These are phyloP conservation scores for Papiliotrema flavescens DNA, from an alignment of 1,284 basidiomycete genomes.

Conservation along the genomic window DNA sequence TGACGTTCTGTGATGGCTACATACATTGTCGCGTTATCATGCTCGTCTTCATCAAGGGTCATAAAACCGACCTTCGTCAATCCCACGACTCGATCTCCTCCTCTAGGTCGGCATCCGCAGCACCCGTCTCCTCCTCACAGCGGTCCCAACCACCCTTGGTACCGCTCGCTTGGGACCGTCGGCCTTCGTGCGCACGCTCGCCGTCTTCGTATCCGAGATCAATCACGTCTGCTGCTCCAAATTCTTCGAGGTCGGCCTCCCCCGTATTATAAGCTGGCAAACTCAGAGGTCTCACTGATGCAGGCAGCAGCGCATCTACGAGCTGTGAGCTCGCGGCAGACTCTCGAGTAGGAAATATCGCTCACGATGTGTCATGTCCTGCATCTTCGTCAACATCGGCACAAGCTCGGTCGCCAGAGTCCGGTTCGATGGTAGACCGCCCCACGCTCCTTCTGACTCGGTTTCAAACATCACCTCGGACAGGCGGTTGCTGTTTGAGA, in stretches of 20 bases:
- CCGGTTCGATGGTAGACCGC: constrained; percentile 29
- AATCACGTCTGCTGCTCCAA: constrained; percentile 26
- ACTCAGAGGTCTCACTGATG: constrained; percentile 23
- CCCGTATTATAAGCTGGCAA: constrained; percentile 20
- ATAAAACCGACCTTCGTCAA: constrained; percentile 1
- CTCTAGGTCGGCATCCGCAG: constrained; percentile 30
- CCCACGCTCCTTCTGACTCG: constrained; percentile 19
- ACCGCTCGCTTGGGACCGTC: constrained; percentile 12
- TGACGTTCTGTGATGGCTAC: too few species aligned
- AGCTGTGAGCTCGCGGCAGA: background rate
- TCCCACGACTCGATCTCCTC: constrained; percentile 43
- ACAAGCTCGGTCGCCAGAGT: constrained; percentile 39
- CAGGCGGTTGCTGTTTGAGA: constrained; percentile 12
- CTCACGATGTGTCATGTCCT: constrained; percentile 18
- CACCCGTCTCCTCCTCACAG: constrained; percentile 21
- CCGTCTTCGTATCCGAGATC: constrained; percentile 26
- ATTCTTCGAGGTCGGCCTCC: background rate
- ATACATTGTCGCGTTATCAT: too few species aligned
- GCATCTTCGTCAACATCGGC: constrained; percentile 46
- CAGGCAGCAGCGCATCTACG: constrained; percentile 32
- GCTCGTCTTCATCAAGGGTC: too few species aligned
- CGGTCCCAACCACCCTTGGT: background rate
- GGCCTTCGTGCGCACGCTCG: constrained; percentile 17
- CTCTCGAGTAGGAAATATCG: background rate
- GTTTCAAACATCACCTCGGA: constrained; percentile 8